Percentiles rank a stretch among this genome's conserved stretches.
These are phyloP conservation scores for Juglanconis oblonga DNA, from an alignment of 2,329 filamentous ascomycete species.

Conservation along the genomic window DNA sequence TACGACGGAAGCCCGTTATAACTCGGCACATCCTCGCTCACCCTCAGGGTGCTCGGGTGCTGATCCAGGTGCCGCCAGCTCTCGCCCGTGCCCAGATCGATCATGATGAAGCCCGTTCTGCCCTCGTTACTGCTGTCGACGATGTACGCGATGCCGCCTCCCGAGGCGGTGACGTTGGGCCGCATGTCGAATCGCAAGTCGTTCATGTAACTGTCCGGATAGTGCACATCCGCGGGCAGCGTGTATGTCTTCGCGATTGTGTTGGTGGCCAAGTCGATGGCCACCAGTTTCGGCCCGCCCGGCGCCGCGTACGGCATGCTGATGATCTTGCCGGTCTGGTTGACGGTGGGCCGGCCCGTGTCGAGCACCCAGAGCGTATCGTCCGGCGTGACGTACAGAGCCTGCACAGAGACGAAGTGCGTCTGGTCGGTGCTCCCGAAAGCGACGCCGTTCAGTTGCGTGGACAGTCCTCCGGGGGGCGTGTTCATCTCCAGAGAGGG, in stretches of 20 bases:
- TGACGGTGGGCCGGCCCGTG: constrained; percentile 41
- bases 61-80: constrained; percentile 36
- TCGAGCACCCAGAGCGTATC: constrained; percentile 45
- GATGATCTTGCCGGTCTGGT: constrained; percentile 30
- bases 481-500: neutral
- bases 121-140: constrained; percentile 44
- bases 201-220: constrained; percentile 44
- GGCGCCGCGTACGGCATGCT: constrained; percentile 42
- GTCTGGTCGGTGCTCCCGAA: constrained; percentile 41
- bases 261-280: constrained; percentile 38
- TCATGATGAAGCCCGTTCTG: constrained; percentile 43
- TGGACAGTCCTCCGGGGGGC: constrained; percentile 38
- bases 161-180: constrained; percentile 33
- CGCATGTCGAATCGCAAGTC: constrained; percentile 44
- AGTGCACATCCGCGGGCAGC: constrained; percentile 39
- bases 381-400: constrained; percentile 40
- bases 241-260: constrained; percentile 36
- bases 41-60: neutral
- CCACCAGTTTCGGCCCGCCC: constrained; percentile 42
- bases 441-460: constrained; percentile 34
- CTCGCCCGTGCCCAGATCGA: constrained; percentile 39
- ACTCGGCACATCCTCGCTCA: neutral
- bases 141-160: constrained; percentile 41
- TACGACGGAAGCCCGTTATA: neutral
- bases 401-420: constrained; percentile 41